Conservation (phyloP, 345 rosid genomes). For the Lumnitzera racemosa region DNA sequence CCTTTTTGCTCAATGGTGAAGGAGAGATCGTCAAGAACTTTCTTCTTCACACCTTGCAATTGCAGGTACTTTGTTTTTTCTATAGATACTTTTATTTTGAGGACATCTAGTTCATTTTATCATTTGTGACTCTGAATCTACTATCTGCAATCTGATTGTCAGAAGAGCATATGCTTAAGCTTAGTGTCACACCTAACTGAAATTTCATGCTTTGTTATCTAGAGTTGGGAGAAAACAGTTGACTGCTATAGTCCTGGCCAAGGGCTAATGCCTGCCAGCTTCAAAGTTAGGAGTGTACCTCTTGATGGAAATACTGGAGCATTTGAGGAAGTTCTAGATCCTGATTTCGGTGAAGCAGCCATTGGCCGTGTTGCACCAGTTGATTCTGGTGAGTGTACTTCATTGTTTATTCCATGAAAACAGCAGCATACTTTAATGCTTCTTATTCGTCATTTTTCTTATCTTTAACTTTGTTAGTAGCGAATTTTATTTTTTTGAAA, state of each 20-base stretch:
- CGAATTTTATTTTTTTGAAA: too few species aligned
- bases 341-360: constrained; percentile 96
- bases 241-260: constrained; percentile 97
- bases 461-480: too few species aligned
- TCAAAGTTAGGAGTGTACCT: constrained; percentile 68
- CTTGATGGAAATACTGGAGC: constrained; percentile 55
- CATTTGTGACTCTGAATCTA: too few species aligned
- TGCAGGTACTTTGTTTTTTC: constrained; percentile 58
- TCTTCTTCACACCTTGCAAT: constrained; percentile 84
- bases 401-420: neutral
- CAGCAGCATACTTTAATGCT: too few species aligned
- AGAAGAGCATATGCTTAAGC: too few species aligned
- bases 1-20: constrained; percentile 85
- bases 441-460: neutral
- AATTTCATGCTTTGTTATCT: constrained; percentile 1
- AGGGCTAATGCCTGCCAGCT: constrained; percentile 97
- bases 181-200: too few species aligned
- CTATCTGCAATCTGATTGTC: too few species aligned
- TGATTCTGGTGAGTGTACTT: constrained; percentile 63
- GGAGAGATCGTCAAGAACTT: constrained; percentile 86
- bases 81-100: neutral
- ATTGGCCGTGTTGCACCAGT: constrained; percentile 98
- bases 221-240: constrained; percentile 99
- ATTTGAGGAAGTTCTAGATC: constrained; percentile 75
- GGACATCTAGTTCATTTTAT: too few species aligned